Evolutionary conservation across 2,329 filamentous ascomycete species (phyloP).

Genomic region (Sporothrix sp.): DNA sequence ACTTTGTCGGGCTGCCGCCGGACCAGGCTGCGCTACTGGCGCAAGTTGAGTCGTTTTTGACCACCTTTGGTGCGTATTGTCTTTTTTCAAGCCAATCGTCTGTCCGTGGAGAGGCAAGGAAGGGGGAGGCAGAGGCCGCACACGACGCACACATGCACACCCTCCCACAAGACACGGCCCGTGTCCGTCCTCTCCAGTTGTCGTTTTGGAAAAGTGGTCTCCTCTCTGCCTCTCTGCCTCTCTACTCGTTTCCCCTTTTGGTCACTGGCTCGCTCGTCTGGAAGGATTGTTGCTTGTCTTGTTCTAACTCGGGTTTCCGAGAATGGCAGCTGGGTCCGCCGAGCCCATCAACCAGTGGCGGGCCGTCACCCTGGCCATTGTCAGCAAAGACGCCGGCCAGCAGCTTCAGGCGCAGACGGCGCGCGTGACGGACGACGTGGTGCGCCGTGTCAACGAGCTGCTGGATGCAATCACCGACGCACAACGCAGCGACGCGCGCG

Average conservation of each 20-base stretch:
- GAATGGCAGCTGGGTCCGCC: slow-evolving; percentile 13
- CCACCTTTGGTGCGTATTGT: slow-evolving; percentile 29
- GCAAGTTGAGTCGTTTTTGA: slow-evolving; percentile 39
- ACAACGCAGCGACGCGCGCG: slow-evolving; percentile 27
- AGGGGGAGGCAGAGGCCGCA: too few relatives aligned
- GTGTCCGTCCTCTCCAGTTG: too few relatives aligned
- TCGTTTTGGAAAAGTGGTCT: too few relatives aligned
- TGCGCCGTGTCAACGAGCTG: slow-evolving; percentile 39
- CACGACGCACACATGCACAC: too few relatives aligned
- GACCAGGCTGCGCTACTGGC: slow-evolving; percentile 43
- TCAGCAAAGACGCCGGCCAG: slow-evolving; percentile 42
- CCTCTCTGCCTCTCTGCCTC: neutral
- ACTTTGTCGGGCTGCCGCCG: slow-evolving; percentile 52
- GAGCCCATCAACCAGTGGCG: slow-evolving; percentile 54
- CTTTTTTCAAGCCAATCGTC: too few relatives aligned
- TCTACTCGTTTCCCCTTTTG: too few relatives aligned
- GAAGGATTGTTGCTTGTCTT: neutral
- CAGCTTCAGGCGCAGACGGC: slow-evolving; percentile 38
- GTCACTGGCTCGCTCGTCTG: too few relatives aligned
- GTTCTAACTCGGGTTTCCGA: slow-evolving; percentile 11
- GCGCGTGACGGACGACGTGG: slow-evolving; percentile 32
- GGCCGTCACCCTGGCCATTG: slow-evolving; percentile 49
- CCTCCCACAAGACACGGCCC: too few relatives aligned
- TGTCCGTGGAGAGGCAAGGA: too few relatives aligned
- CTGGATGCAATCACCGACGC: slow-evolving; percentile 27